Base-by-base conservation (phyloP, 768 basidiomycete genomes). In the Punctularia strigosozonata region DNA sequence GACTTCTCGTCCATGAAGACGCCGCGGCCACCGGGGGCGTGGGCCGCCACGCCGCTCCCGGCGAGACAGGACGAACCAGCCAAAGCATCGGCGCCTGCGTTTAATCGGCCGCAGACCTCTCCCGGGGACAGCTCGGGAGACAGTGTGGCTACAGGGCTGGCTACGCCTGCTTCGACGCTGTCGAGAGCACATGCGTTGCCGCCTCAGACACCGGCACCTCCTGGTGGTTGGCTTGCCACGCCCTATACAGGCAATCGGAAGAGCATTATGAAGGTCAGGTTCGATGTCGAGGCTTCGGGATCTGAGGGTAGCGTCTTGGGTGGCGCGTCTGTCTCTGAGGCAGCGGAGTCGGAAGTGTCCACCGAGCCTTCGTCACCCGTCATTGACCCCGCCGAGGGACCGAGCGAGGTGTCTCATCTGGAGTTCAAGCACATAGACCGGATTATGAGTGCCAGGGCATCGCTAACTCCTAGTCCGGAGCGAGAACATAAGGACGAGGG, bases 201-300 rank as follows among this genome's bases (percentile, higher is more conserved):
- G 5, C 10, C 24, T 3, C 52, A 67, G 46, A 73, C 71, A 2
- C 71, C 71, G 1, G 63, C 62, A 28, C 68, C 66, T 18, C 65
- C 66, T 18, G 64, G 66, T 8, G 61, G 54, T 36, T 66, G 65
- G 64, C 34, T 68, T 33, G 55, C 60, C 2, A 81, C 82, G 12
- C 78, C 81, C 3, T 65, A 64, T 3, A 38, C 58, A 15, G 62
- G 54, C 37, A 54, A 48, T 43, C 57, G 68, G 47, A 82, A 75
- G 53, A 75, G 73, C 43, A 60, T 76, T 19, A 54, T 77, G 44
- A 81, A 80, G 53, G 84, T 88, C 39, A 75, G 84, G 30, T 87
- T 87, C 47, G 75, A 85, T 45, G 62, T 67, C 20, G 56, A 57
- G 46, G 28, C 49, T 10, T 7, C 50, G 38, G 44, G 48, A 52